Evolutionary conservation across 345 rosid genomes (phyloP), one percentile per base, ranked within the genome.

Genomic region (Salix caprea): DNA sequence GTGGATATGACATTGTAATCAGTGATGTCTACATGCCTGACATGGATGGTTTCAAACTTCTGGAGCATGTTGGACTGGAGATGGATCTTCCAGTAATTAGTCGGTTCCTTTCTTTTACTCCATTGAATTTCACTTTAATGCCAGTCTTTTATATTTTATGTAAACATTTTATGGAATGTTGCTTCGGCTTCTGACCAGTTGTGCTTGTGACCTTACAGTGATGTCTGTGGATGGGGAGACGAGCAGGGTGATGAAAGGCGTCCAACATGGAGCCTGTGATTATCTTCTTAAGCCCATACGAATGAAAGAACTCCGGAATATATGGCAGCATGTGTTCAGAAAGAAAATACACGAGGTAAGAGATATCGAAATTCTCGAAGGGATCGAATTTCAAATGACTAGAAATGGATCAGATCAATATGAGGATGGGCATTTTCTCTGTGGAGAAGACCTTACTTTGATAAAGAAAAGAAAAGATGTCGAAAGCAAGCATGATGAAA

Each of bases 21-120:
- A 95, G 98, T 69, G 99, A 93, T 74, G 98, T 95, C 15, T 91
- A 93, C 89, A 95, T 95, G 99, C 99, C 99, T n/a, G 99, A 95
- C 86, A 95, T 95, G 99, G 98, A 96, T 61, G 99, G 99, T 4
- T 96, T 96, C 76, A 96, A 90, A 72, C 99, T 96, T 73, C 92
- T 96, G 7, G 99, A 96, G 79, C 94, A 84, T 26, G 98, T 93
- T 72, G 99, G 99, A 56, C 92, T 96, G 21, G 99, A 96, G 80
- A 85, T 96, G 88, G 99, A 96, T 82, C 96, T 96, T 74, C 99
- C 99, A 26, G 98, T 93, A 65, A 93, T 96, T 48, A 93, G 99
- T 96, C 52, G 83, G 97, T 87, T 79, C 86, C 72, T 78, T 82
- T 48, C 64, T 83, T 37, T 74, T 73, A 61, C 42, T 79, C 72